Conservation (phyloP, 495 filamentous ascomycete genomes). For the Podospora sp. region DNA sequence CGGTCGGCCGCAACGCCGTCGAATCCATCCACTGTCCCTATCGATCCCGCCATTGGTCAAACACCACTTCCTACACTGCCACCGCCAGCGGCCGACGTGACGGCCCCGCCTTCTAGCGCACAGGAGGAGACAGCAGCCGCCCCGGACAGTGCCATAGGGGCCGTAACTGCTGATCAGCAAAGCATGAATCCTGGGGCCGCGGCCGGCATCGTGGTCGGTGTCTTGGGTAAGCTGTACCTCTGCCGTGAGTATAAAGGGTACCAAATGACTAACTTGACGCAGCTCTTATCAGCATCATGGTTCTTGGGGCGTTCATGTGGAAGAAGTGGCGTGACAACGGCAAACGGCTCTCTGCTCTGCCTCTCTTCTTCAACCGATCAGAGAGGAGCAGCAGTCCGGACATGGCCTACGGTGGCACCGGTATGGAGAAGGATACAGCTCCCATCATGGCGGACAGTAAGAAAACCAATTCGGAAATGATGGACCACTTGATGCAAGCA, state of each 20-base stretch:
- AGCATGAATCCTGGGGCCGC: slow-evolving; percentile 11
- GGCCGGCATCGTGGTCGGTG: slow-evolving; percentile 28
- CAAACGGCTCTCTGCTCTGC: slow-evolving; percentile 22
- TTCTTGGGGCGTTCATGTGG: slow-evolving; percentile 23
- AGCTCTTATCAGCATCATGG: slow-evolving; percentile 26
- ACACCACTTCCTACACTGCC: background rate
- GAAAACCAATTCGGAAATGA: slow-evolving; percentile 35
- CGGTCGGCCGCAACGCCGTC: background rate
- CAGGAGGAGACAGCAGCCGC: background rate
- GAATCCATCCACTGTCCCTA: background rate
- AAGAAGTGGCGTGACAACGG: slow-evolving; percentile 22
- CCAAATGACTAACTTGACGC: slow-evolving; percentile 1
- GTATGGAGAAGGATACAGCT: slow-evolving; percentile 2
- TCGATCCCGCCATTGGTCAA: background rate
- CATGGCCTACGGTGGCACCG: slow-evolving; percentile 3
- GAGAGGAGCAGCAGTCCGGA: background rate
- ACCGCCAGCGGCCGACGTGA: background rate
- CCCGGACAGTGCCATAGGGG: background rate
- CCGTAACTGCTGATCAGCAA: slow-evolving; percentile 3
- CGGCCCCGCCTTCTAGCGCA: background rate
- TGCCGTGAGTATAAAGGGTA: background rate
- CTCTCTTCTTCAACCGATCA: slow-evolving; percentile 12
- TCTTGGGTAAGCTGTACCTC: slow-evolving; percentile 21
- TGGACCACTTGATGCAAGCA: slow-evolving; percentile 34
- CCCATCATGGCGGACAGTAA: slow-evolving; percentile 6